Evolutionary conservation across 1,284 basidiomycete genomes (phyloP), one percentile per base, ranked within the genome.

Genomic region (Cryptococcus jaspeensis): DNA sequence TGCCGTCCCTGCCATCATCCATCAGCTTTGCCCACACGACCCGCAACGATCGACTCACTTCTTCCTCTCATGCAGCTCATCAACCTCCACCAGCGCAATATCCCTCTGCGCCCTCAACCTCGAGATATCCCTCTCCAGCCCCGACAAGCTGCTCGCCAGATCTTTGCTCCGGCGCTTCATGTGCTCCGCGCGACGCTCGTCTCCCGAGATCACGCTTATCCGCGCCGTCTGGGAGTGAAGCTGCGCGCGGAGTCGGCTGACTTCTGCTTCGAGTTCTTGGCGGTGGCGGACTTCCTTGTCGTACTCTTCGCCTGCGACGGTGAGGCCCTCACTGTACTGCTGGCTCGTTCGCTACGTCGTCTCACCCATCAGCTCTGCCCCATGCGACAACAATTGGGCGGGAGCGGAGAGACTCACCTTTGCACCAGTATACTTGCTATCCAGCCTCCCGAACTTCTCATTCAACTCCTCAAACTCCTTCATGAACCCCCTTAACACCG

Each of bases 281-380:
- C 94, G 84, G 32, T 87, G 85, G 53, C 89, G 86, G 45, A 92
- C 82, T 76, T 98, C 94, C 55, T 85, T 85, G 73, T 96, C 92
- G 71, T 94, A 97, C 74, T 98, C 94, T 52, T 89, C 87, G 63
- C 92, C 89, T 2, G 95, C 94, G 41, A 93, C 89, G 0, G 87
- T 88, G 54, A 98, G 81, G 15, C 95, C 94, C 62, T 94, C 89
- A 56, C 93, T 89, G 64, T 91, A 93, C 67, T 92, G 89, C 70
- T 90, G 89, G 73, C 91, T 95, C 45, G 87, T 84, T 53, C 91
- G 81, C 90, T 32, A 9, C 28, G 28, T 9, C 5, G 4, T 32
- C 5, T 32, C 28, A n/a, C n/a, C 28, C 28, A 5, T 32, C 28
- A 32, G 28, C 28, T 32, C 4, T 32, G 9, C 9, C 28, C 28